Percentiles rank a stretch among this genome's conserved stretches.
phyloP scores from a whole-genome alignment of 768 basidiomycete species.

The Suillus subalutaceus region DNA sequence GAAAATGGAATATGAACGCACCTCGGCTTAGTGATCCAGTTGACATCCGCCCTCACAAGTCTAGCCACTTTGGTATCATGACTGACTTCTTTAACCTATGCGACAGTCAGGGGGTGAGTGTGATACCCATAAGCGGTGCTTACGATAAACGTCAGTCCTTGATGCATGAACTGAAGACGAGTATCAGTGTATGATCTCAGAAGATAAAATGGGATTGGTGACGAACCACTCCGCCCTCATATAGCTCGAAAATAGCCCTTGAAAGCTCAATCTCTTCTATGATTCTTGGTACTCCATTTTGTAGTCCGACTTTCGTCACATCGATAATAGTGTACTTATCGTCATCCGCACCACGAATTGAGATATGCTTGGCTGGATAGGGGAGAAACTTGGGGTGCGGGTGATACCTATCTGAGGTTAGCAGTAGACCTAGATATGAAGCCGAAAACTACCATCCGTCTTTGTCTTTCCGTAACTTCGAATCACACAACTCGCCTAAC shows the following conservation, averaged over 20 bases:
- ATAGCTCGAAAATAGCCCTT: conserved; percentile 83
- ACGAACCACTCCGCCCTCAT: conserved; percentile 84
- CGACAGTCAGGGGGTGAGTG: background rate
- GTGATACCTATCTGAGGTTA: conserved; percentile 63
- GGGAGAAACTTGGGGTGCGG: conserved; percentile 80
- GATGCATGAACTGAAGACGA: conserved; percentile 74
- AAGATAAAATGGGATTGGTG: conserved; percentile 5
- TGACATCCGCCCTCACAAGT: conserved; percentile 74
- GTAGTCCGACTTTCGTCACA: conserved; percentile 44
- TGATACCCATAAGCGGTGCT: conserved; percentile 20
- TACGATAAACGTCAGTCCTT: conserved; percentile 81
- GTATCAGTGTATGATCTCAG: conserved; percentile 10
- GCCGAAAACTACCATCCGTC: conserved; percentile 70
- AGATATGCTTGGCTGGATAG: conserved; percentile 69
- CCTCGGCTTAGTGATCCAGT: conserved; percentile 81
- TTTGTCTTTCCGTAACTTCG: conserved; percentile 62
- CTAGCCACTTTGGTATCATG: conserved; percentile 78
- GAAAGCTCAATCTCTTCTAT: conserved; percentile 86
- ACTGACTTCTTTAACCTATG: conserved; percentile 74
- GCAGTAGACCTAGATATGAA: background rate
- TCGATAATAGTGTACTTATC: conserved; percentile 80
- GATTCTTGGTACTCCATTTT: conserved; percentile 38
- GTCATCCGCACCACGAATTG: conserved; percentile 78
- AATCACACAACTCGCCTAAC: conserved; percentile 61
- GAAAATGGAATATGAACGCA: conserved; percentile 24